Conservation (phyloP, 495 filamentous ascomycete genomes). For the Achaetomiella virescens region DNA sequence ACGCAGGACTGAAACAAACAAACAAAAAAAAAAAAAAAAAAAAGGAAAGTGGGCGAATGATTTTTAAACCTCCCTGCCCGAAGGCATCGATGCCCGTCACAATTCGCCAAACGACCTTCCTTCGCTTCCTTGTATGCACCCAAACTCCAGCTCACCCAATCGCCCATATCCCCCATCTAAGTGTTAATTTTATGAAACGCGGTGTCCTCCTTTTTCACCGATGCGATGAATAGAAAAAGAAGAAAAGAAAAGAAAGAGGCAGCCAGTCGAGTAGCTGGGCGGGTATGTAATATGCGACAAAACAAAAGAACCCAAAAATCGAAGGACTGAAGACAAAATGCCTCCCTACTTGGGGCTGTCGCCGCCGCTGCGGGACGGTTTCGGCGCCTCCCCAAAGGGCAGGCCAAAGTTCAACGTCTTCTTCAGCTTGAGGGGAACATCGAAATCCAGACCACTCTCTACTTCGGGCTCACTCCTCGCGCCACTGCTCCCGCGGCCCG, state of each 20-base stretch:
- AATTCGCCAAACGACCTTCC: neutral
- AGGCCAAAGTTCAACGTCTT: constrained; percentile 56
- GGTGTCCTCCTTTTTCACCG: too few relatives aligned
- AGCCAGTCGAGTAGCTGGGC: neutral
- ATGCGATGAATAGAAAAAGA: neutral
- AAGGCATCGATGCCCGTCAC: neutral
- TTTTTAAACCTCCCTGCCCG: neutral
- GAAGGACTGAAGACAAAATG: too few relatives aligned
- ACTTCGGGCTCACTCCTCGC: constrained; percentile 22
- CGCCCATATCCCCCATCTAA: neutral
- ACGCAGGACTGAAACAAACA: too few relatives aligned
- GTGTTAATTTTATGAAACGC: too few relatives aligned
- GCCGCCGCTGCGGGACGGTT: neutral
- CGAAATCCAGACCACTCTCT: constrained; percentile 18
- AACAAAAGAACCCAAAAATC: too few relatives aligned
- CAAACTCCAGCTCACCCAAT: neutral
- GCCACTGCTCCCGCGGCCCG: constrained; percentile 16
- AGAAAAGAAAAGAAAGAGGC: neutral
- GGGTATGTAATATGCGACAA: neutral
- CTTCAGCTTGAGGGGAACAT: constrained; percentile 54
- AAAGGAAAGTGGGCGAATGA: neutral
- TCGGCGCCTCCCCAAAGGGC: constrained; percentile 28
- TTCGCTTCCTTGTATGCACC: neutral
- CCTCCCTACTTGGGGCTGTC: neutral
- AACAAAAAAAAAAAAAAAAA: neutral